These are phyloP conservation scores for Pythium apleroticum DNA, from an alignment of 352 stramenopile species.

Conservation along the genomic window DNA sequence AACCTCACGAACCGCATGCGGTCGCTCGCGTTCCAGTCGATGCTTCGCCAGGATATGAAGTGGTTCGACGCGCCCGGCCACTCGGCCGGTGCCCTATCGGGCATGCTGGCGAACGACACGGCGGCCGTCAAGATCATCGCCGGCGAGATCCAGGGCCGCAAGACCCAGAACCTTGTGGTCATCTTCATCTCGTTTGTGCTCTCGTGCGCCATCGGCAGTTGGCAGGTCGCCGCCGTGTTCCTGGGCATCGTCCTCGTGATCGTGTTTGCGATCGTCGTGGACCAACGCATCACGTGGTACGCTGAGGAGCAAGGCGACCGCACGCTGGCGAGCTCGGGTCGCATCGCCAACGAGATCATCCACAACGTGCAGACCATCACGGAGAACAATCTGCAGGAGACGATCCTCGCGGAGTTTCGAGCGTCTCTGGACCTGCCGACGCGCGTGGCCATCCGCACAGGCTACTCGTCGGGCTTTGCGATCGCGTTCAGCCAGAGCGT, in stretches of 20 bases:
- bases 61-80: slow-evolving; percentile 68
- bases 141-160: slow-evolving; percentile 29
- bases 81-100: slow-evolving; percentile 51
- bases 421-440: slow-evolving; percentile 35
- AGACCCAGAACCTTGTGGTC: slow-evolving; percentile 29
- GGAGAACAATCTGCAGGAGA: slow-evolving; percentile 25
- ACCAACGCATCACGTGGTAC: slow-evolving; percentile 28
- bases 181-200: slow-evolving; percentile 22
- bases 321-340: slow-evolving; percentile 19
- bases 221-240: slow-evolving; percentile 31
- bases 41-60: slow-evolving; percentile 64
- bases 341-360: slow-evolving; percentile 30
- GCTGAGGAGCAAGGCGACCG: slow-evolving; percentile 25
- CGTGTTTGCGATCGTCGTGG: slow-evolving; percentile 31
- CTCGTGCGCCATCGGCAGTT: slow-evolving; percentile 28
- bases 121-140: slow-evolving; percentile 56
- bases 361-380: slow-evolving; percentile 32
- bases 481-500: slow-evolving; percentile 65
- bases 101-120: slow-evolving; percentile 55
- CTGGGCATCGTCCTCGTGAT: slow-evolving; percentile 35
- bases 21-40: slow-evolving; percentile 34
- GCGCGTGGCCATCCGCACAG: slow-evolving; percentile 53
- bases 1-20: slow-evolving; percentile 42
- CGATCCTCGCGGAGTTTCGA: slow-evolving; percentile 31
- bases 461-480: slow-evolving; percentile 44